A percentile compares a stretch with the other conserved stretches of the same genome.
These are phyloP conservation scores for Dipodascopsis uninucleata DNA, from an alignment of 805 yeast genomes.

Conservation along the genomic window DNA sequence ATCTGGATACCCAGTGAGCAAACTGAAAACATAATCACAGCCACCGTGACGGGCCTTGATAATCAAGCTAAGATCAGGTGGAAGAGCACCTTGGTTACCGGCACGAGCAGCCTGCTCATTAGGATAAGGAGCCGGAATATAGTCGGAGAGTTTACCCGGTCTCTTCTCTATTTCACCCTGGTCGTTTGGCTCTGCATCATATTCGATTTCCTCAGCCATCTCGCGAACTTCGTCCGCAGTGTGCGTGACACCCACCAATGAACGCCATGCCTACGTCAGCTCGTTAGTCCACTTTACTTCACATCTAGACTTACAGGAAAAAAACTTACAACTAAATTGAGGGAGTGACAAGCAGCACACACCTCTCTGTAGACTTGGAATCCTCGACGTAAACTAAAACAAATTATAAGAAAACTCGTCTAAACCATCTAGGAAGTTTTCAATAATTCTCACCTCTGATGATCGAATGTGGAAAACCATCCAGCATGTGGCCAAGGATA, in stretches of 20 bases:
- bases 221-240: conserved; percentile 83
- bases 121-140: conserved; percentile 90
- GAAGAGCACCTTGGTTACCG: conserved; percentile 98
- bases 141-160: conserved; percentile 95
- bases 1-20: conserved; percentile 98
- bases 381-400: conserved; percentile 86
- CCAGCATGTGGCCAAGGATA: conserved; percentile 94
- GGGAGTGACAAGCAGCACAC: conserved; percentile 97
- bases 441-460: conserved; percentile 20
- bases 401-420: too few species aligned
- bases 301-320: neutral
- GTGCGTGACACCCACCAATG: conserved; percentile 94
- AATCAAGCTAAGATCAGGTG: conserved; percentile 95
- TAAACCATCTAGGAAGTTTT: neutral
- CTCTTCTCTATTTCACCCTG: conserved; percentile 98
- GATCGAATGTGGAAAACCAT: conserved; percentile 50
- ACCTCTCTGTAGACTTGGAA: conserved; percentile 98
- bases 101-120: conserved; percentile 99
- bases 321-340: conserved; percentile 62
- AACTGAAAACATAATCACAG: conserved; percentile 87
- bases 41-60: conserved; percentile 99
- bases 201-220: conserved; percentile 94
- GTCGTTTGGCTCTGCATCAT: conserved; percentile 93
- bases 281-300: neutral
- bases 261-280: conserved; percentile 77